These are phyloP conservation scores for Passiflora organensis DNA, from an alignment of 345 rosid genomes.

Conservation along the genomic window DNA sequence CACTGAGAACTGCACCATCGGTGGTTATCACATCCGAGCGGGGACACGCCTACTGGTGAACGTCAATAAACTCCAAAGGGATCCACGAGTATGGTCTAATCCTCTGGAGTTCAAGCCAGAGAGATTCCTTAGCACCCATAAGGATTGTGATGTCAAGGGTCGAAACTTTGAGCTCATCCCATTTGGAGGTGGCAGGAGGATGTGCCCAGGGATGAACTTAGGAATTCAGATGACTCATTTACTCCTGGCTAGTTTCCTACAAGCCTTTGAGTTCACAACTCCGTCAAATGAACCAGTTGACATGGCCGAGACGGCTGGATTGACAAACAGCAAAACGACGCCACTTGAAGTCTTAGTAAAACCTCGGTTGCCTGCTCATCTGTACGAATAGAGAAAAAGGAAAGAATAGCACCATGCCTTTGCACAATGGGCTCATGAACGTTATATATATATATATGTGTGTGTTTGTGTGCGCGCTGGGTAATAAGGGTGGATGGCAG, in stretches of 20 bases:
- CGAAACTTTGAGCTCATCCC: constrained; percentile 5
- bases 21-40: constrained; percentile 2
- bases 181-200: constrained; percentile 10
- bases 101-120: constrained; percentile 19
- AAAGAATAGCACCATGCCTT: no score
- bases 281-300: not conserved
- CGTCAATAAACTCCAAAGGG: constrained; percentile 12
- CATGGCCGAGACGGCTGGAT: constrained; percentile 8
- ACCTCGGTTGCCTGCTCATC: constrained; percentile 10
- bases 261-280: constrained; percentile 2
- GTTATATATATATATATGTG: no score
- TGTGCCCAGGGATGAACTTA: constrained; percentile 6
- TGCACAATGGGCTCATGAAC: no score
- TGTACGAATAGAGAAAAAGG: not conserved
- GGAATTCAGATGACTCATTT: not conserved
- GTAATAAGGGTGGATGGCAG: no score
- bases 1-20: constrained; percentile 4
- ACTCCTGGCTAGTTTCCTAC: not conserved
- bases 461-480: no score
- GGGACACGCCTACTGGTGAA: constrained; percentile 15
- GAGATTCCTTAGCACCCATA: constrained; percentile 7
- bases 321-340: constrained; percentile 17
- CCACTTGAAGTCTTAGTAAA: constrained; percentile 16
- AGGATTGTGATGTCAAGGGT: constrained; percentile 14
- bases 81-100: constrained; percentile 13